Evolutionary conservation across 1,139 yeast species (phyloP).

Genomic region (Geotrichum restrictum): DNA sequence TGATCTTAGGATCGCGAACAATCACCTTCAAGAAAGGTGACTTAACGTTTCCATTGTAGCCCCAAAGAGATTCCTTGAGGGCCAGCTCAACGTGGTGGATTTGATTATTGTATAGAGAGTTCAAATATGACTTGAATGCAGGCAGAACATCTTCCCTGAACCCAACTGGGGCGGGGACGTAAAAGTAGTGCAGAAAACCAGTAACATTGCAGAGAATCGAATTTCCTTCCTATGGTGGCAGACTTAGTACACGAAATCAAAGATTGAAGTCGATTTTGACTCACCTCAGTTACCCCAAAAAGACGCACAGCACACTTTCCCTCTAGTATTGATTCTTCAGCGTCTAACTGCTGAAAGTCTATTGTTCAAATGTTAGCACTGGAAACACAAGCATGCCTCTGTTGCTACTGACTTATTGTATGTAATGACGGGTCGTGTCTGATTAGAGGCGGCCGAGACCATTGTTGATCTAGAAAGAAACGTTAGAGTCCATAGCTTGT

Average conservation of each 20-base stretch:
- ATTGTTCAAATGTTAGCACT: background rate
- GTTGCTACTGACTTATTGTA: slow-evolving; percentile 44
- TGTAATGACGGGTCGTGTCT: slow-evolving; percentile 47
- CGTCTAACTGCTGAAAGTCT: slow-evolving; percentile 88
- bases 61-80: slow-evolving; percentile 88
- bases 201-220: slow-evolving; percentile 86
- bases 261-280: slow-evolving; percentile 6
- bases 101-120: slow-evolving; percentile 28
- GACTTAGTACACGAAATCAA: background rate
- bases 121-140: slow-evolving; percentile 48
- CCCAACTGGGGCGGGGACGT: slow-evolving; percentile 85
- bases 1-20: slow-evolving; percentile 60
- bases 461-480: slow-evolving; percentile 44
- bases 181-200: slow-evolving; percentile 85
- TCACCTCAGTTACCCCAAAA: slow-evolving; percentile 74
- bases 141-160: slow-evolving; percentile 53
- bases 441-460: slow-evolving; percentile 59
- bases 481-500: background rate
- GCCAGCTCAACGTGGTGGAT: slow-evolving; percentile 56
- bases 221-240: slow-evolving; percentile 53
- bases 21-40: slow-evolving; percentile 75
- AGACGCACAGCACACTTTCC: slow-evolving; percentile 65
- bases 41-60: slow-evolving; percentile 73
- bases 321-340: slow-evolving; percentile 62
- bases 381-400: slow-evolving; percentile 2